Evolutionary conservation across 805 yeast species (phyloP).

Genomic region (Ogataea paraovalis): DNA sequence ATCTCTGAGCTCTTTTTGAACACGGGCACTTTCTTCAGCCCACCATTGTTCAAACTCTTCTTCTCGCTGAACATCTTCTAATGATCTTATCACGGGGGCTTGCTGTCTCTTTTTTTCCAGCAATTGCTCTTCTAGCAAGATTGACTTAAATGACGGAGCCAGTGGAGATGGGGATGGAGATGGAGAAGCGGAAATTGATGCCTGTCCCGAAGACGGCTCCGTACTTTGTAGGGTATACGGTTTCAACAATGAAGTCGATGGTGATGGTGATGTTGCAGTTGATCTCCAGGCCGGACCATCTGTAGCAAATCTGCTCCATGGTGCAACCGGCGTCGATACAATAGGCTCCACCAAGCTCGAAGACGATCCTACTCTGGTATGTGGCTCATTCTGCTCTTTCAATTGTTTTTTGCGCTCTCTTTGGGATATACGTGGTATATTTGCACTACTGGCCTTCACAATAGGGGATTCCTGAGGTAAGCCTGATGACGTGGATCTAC

Average conservation of each 20-base stretch:
- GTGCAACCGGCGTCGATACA: neutral
- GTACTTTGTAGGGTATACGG: neutral
- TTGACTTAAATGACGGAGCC: slow-evolving; percentile 27
- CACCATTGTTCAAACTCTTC: slow-evolving; percentile 88
- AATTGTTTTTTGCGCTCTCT: slow-evolving; percentile 51
- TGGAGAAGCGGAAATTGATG: slow-evolving; percentile 7
- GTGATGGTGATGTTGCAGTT: neutral
- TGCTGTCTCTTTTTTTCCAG: slow-evolving; percentile 24
- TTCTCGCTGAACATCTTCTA: slow-evolving; percentile 74
- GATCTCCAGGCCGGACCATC: neutral
- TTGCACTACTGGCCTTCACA: slow-evolving; percentile 32
- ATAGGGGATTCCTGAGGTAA: slow-evolving; percentile 6
- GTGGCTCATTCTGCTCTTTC: slow-evolving; percentile 19
- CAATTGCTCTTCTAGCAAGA: slow-evolving; percentile 22
- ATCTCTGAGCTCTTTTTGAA: slow-evolving; percentile 41
- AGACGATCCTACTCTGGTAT: neutral
- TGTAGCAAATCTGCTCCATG: slow-evolving; percentile 7
- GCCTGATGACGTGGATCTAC: neutral
- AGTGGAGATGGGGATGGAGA: slow-evolving; percentile 13
- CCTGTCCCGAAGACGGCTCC: neutral
- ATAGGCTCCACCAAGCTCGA: neutral
- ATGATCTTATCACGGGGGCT: slow-evolving; percentile 31
- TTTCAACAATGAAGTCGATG: neutral
- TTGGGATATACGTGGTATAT: slow-evolving; percentile 48
- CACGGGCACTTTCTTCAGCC: slow-evolving; percentile 69